Evolutionary conservation across 2,329 filamentous ascomycete species (phyloP).

Genomic region (Penicillium sp.): DNA sequence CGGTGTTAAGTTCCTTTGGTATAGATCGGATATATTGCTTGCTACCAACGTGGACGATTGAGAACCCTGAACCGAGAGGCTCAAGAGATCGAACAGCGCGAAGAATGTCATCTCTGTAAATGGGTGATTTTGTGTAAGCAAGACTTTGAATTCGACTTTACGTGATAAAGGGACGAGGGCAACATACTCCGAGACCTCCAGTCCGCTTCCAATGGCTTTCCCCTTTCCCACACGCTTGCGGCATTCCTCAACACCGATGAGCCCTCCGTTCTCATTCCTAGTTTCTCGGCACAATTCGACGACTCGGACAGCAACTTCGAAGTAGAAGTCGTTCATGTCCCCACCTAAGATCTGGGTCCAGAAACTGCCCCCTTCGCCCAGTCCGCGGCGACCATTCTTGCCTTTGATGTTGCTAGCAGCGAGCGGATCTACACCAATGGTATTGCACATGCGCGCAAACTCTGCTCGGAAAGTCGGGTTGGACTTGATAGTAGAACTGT

Average conservation of each 20-base stretch:
- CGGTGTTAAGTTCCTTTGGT: constrained; percentile 90
- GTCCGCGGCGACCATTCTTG: constrained; percentile 46
- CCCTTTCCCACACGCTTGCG: constrained; percentile 70
- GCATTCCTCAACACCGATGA: constrained; percentile 82
- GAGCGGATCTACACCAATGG: constrained; percentile 92
- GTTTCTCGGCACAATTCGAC: constrained; percentile 90
- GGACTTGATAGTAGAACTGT: constrained; percentile 92
- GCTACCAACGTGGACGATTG: constrained; percentile 76
- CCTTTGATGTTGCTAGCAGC: constrained; percentile 61
- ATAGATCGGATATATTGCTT: constrained; percentile 87
- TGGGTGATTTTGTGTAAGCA: background rate
- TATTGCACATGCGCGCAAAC: constrained; percentile 97
- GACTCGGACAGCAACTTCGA: constrained; percentile 91
- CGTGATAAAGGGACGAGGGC: too few species aligned
- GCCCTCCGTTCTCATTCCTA: constrained; percentile 82
- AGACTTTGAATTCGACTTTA: too few species aligned
- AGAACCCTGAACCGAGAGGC: constrained; percentile 84
- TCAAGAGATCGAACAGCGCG: constrained; percentile 82
- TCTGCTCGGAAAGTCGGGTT: constrained; percentile 93
- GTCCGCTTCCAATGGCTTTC: constrained; percentile 68
- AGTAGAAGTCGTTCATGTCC: constrained; percentile 97
- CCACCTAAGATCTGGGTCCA: constrained; percentile 91
- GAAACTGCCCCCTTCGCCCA: constrained; percentile 61
- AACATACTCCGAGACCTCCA: constrained; percentile 74
- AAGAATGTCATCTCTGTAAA: constrained; percentile 73